phyloP scores from a whole-genome alignment of 257 asterid genomes.

The Capsicum baccatum region DNA sequence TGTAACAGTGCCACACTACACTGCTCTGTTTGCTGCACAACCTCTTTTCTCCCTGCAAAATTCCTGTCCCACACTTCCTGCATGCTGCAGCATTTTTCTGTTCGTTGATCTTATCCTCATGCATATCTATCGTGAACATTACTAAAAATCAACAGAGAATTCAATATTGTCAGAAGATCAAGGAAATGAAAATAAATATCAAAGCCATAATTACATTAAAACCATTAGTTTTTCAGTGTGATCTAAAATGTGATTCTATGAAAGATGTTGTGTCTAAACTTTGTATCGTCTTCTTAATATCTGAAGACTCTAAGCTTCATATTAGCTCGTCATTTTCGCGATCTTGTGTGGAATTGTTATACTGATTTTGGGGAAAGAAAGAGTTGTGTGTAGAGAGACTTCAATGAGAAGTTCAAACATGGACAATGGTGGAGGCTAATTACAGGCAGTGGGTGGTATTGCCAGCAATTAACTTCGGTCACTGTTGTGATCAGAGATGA shows the following conservation, averaged over 20 bases:
- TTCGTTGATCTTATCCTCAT: not conserved
- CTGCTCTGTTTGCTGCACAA: not conserved
- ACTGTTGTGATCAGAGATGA: not conserved
- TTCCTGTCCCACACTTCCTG: not conserved
- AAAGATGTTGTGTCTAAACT: not conserved
- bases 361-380: slow-evolving; percentile 1
- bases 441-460: not conserved
- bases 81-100: not conserved
- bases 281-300: not conserved
- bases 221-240: not conserved
- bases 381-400: not conserved
- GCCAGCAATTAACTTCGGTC: not conserved
- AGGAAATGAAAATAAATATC: slow-evolving; percentile 13
- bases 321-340: not conserved
- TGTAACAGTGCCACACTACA: not conserved
- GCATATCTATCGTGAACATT: slow-evolving; percentile 1
- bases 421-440: not conserved
- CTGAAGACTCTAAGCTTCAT: slow-evolving; percentile 14
- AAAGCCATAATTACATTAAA: slow-evolving; percentile 13
- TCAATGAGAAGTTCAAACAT: not conserved
- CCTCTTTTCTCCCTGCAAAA: slow-evolving; percentile 12
- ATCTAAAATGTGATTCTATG: not conserved
- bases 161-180: slow-evolving; percentile 8
- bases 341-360: not conserved
- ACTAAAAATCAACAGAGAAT: not conserved